These are phyloP conservation scores for Papilionanthe hybrid DNA, from an alignment of 116 monocot species.

Conservation along the genomic window DNA sequence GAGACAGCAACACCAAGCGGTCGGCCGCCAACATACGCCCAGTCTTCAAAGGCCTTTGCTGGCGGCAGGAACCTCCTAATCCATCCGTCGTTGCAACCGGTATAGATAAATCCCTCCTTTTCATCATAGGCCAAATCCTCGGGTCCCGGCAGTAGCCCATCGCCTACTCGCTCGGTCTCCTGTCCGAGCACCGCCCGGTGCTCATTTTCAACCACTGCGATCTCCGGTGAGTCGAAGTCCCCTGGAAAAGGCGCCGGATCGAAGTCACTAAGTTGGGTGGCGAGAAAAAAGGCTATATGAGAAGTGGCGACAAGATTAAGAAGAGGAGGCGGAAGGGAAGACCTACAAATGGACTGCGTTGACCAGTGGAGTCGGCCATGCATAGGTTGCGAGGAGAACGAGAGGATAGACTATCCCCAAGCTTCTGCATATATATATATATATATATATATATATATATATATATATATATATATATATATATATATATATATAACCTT, in stretches of 20 bases:
- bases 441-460: too few species aligned
- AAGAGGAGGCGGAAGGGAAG: background rate
- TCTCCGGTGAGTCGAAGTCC: constrained; percentile 8
- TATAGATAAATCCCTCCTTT: constrained; percentile 33
- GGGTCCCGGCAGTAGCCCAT: constrained; percentile 56
- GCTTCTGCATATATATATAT: too few species aligned
- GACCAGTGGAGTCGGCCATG: background rate
- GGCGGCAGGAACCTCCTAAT: constrained; percentile 44
- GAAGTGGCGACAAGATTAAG: background rate
- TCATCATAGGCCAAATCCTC: constrained; percentile 81
- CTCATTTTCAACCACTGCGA: constrained; percentile 21
- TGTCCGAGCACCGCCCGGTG: constrained; percentile 9
- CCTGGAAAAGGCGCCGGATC: constrained; percentile 33
- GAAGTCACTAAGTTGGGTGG: constrained; percentile 9
- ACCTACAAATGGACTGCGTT: background rate
- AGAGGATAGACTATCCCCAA: too few species aligned
- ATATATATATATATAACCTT: too few species aligned
- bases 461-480: too few species aligned
- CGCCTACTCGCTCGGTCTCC: constrained; percentile 47
- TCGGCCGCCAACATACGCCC: constrained; percentile 64
- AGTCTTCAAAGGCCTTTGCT: constrained; percentile 49
- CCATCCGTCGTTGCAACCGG: constrained; percentile 74
- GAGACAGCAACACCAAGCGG: constrained; percentile 61
- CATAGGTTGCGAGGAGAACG: too few species aligned
- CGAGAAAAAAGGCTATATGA: background rate